Evolutionary conservation across 2,329 filamentous ascomycete species (phyloP).

Genomic region (Chaetomiaceae sp.): DNA sequence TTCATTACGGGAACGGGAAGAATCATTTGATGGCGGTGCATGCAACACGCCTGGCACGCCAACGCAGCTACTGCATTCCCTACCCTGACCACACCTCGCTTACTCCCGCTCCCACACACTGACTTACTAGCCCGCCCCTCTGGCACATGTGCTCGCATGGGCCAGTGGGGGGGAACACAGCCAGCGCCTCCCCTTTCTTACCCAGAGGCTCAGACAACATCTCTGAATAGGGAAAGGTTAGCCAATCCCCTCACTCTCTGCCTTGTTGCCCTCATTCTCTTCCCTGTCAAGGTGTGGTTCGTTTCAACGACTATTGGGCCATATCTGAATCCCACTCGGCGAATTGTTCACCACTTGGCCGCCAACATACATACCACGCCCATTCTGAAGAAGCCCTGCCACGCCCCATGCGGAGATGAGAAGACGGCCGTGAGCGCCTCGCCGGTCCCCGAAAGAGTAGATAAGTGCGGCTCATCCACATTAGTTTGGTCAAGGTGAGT

Average conservation of each 20-base stretch:
- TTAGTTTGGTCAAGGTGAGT: no score
- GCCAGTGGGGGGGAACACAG: conserved; percentile 11
- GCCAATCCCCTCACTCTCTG: conserved; percentile 6
- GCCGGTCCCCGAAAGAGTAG: background rate
- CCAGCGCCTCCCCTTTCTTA: conserved; percentile 7
- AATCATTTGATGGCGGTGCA: conserved; percentile 8
- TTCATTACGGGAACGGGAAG: background rate
- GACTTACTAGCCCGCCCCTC: conserved; percentile 10
- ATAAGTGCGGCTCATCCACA: conserved; percentile 11
- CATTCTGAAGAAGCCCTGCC: conserved; percentile 9
- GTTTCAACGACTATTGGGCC: no score
- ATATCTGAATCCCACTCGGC: no score
- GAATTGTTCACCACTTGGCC: no score
- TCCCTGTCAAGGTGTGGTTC: background rate
- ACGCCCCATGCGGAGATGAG: conserved; percentile 2
- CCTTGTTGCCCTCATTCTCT: conserved; percentile 6
- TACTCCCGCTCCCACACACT: background rate
- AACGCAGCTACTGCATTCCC: background rate
- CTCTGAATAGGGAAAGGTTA: conserved; percentile 15
- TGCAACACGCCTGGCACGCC: background rate
- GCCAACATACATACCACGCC: no score
- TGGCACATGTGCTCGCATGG: background rate
- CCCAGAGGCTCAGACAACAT: conserved; percentile 5
- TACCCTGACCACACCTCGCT: conserved; percentile 3
- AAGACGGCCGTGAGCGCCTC: no score